Conservation (phyloP, 352 stramenopile genomes). For the Phytopythium chamaehyphon region DNA sequence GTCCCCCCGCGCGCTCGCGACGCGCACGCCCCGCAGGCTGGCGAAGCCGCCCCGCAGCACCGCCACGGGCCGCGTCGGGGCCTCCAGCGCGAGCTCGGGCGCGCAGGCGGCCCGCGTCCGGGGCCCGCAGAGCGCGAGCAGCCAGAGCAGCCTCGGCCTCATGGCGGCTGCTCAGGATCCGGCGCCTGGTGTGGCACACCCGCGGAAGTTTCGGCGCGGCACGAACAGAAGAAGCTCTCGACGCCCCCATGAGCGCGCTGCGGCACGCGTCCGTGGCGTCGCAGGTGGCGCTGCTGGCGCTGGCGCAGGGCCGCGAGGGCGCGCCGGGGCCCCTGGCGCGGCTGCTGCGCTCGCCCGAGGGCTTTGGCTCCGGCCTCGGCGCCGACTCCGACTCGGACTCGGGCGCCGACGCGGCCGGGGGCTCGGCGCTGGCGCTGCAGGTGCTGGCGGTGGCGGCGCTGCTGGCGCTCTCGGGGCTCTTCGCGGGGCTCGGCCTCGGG, state of each 20-base stretch:
- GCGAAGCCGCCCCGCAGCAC: background rate
- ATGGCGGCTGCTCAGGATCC: background rate
- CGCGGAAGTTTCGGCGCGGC: slow-evolving; percentile 4
- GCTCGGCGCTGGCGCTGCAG: slow-evolving; percentile 29
- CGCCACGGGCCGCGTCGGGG: background rate
- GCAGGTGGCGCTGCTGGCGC: slow-evolving; percentile 4
- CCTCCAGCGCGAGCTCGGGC: background rate
- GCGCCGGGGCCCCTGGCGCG: slow-evolving; percentile 4
- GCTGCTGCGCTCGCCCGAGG: no score
- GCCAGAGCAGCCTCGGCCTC: background rate
- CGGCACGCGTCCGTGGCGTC: slow-evolving; percentile 9
- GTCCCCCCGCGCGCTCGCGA: background rate
- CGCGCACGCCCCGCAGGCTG: background rate
- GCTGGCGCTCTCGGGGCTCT: slow-evolving; percentile 87
- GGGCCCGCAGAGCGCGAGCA: background rate
- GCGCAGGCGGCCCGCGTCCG: background rate
- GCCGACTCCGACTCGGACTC: background rate
- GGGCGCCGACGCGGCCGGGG: background rate
- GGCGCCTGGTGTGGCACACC: slow-evolving; percentile 5
- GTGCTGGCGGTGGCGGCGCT: slow-evolving; percentile 51
- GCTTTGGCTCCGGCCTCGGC: no score
- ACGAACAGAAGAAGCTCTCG: no score
- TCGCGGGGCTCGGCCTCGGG: slow-evolving; percentile 93
- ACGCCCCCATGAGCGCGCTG: slow-evolving; percentile 5
- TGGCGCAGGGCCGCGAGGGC: slow-evolving; percentile 5